Conservation (phyloP, 2,329 filamentous ascomycete genomes). For the Penicillium verrucosum region DNA sequence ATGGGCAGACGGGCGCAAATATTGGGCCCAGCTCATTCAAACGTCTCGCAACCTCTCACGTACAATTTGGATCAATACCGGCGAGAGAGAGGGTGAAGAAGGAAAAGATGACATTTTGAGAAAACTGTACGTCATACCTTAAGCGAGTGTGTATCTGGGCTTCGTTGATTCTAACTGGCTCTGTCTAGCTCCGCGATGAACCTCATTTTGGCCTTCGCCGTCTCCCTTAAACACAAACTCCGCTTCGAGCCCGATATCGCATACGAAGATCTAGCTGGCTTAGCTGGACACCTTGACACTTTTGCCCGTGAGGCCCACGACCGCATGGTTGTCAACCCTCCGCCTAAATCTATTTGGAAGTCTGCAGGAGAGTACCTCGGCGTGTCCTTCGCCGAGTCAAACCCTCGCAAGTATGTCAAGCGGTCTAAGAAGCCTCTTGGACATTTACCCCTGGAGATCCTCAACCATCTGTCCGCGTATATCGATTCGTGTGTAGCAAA, state of each 20-base stretch:
- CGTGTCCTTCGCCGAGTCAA: slow-evolving; percentile 70
- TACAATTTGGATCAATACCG: slow-evolving; percentile 76
- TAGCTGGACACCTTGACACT: slow-evolving; percentile 70
- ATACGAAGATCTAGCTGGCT: slow-evolving; percentile 68
- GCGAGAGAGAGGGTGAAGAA: slow-evolving; percentile 56
- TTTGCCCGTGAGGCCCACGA: slow-evolving; percentile 63
- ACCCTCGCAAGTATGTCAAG: slow-evolving; percentile 76
- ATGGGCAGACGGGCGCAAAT: slow-evolving; percentile 62
- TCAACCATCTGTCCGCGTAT: slow-evolving; percentile 67
- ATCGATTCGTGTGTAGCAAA: slow-evolving; percentile 58
- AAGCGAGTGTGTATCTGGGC: neutral
- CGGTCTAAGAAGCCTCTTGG: slow-evolving; percentile 68
- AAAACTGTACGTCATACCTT: slow-evolving; percentile 53
- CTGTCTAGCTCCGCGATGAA: slow-evolving; percentile 61
- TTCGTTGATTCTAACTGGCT: slow-evolving; percentile 8
- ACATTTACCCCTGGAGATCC: slow-evolving; percentile 78
- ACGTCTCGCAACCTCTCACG: slow-evolving; percentile 60
- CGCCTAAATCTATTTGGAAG: slow-evolving; percentile 58
- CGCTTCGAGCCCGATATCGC: slow-evolving; percentile 78
- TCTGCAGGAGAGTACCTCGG: slow-evolving; percentile 69
- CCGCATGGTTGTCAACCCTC: slow-evolving; percentile 32
- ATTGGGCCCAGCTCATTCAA: slow-evolving; percentile 58
- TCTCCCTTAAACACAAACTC: slow-evolving; percentile 75
- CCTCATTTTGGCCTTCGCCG: slow-evolving; percentile 71
- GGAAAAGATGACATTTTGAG: slow-evolving; percentile 66